phyloP scores from a whole-genome alignment of 2,329 filamentous ascomycete species.

The Alternaria consortialis region DNA sequence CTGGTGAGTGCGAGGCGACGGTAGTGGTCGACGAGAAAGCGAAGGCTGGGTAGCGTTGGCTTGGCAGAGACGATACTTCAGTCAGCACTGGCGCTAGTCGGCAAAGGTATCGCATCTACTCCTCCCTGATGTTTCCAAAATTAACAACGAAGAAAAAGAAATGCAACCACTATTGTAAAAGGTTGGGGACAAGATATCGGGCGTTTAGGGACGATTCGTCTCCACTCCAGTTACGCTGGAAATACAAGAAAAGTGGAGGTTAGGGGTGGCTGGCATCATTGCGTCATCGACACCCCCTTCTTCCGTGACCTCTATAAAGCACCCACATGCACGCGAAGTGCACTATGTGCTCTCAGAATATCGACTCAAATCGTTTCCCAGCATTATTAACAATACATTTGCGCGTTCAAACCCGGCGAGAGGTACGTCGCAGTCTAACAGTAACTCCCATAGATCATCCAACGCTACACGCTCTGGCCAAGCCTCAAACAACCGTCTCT shows the following conservation, averaged over 20 bases:
- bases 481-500: no score
- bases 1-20: background rate
- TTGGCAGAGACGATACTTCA: no score
- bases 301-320: background rate
- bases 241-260: background rate
- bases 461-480: no score
- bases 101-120: background rate
- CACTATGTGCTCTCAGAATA: background rate
- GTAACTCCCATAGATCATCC: no score
- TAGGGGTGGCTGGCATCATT: background rate
- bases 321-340: background rate
- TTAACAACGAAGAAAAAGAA: no score
- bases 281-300: background rate
- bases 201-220: no score
- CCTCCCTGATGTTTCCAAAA: background rate
- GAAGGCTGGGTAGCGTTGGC: background rate
- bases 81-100: background rate
- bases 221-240: no score
- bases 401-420: no score
- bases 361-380: background rate
- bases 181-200: no score
- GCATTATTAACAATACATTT: background rate
- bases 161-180: no score
- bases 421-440: no score
- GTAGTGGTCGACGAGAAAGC: conserved; percentile 4